Evolutionary conservation across 768 basidiomycete genomes (phyloP), one percentile per base, ranked within the genome.

Genomic region (Lyophyllum semitale): DNA sequence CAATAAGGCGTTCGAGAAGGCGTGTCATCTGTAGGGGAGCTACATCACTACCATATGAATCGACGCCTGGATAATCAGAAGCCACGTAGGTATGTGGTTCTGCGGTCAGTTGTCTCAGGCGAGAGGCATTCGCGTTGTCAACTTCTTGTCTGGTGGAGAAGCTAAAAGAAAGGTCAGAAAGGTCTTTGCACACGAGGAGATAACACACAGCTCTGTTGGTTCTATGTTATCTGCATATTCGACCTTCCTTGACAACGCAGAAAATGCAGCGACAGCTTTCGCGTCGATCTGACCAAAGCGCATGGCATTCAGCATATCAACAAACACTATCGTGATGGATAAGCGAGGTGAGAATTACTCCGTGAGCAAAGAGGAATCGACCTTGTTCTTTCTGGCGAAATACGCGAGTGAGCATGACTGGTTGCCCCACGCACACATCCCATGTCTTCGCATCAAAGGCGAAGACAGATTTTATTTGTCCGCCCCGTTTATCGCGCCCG

Each of bases 351-450:
- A 44, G 22, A 27, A 8, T 20, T 23, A 30, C 22, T 6, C 29
- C 42, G 22, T 17, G 33, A 42, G 32, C 2, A 11, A 37, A 27
- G 17, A 7, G 56, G 66, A 33, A 48, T 22, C 33, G n/a, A 85
- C 88, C 69, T 77, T 90, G 85, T 59, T 94, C 92, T 63, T 88
- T 93, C 68, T 95, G 94, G 33, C 94, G 78, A 74, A 95, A 96
- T 7, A 96, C 94, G 54, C 82, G 83, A 1, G 81, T 87, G 25
- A 96, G 69, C 15, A 72, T 71, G 45, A 84, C 63, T n/a, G 80
- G 79, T 13, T 57, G 64, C 5, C 77, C 80, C 23, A 96, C 81
- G 59, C 90, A 88, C 25, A 70, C 65, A 18, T 72, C 63, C 93
- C 94, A 96, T n/a, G 78, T 74, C 13, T 78, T 59, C 0, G 93